A percentile compares a stretch with the other conserved stretches of the same genome.
Evolutionary conservation across 1,139 yeast species (phyloP).

Genomic region (Starmera stellimalicola): DNA sequence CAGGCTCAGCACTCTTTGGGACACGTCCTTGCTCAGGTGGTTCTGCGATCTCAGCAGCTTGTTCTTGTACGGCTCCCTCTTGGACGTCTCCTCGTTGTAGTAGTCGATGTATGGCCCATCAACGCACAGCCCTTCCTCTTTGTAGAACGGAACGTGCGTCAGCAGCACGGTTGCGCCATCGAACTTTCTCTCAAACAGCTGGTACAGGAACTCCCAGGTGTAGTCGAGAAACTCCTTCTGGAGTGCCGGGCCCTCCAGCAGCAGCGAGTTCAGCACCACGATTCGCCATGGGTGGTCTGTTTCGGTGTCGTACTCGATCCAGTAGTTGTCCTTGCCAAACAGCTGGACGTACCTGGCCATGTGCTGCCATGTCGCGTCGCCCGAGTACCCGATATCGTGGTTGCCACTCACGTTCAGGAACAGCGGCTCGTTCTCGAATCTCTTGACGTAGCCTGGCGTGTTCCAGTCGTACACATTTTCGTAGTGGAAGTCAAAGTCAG

Average conservation of each 20-base stretch:
- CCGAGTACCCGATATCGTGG: constrained; percentile 93
- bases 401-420: constrained; percentile 85
- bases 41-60: constrained; percentile 80
- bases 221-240: constrained; percentile 59
- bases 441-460: constrained; percentile 22
- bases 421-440: constrained; percentile 35
- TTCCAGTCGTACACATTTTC: constrained; percentile 62
- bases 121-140: constrained; percentile 67
- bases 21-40: constrained; percentile 58
- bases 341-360: constrained; percentile 64
- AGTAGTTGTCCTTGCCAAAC: constrained; percentile 81
- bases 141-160: constrained; percentile 87
- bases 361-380: constrained; percentile 90
- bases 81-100: constrained; percentile 39
- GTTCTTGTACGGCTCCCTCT: constrained; percentile 52
- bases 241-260: constrained; percentile 85
- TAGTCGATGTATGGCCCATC: constrained; percentile 77
- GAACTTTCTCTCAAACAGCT: constrained; percentile 43
- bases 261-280: constrained; percentile 74
- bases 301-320: constrained; percentile 56
- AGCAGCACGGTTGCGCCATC: constrained; percentile 73
- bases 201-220: constrained; percentile 65
- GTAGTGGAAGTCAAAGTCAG: constrained; percentile 42
- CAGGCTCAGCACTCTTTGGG: constrained; percentile 57
- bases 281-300: constrained; percentile 69